Evolutionary conservation across 2,329 filamentous ascomycete species (phyloP).

Genomic region (Gremmenia infestans): DNA sequence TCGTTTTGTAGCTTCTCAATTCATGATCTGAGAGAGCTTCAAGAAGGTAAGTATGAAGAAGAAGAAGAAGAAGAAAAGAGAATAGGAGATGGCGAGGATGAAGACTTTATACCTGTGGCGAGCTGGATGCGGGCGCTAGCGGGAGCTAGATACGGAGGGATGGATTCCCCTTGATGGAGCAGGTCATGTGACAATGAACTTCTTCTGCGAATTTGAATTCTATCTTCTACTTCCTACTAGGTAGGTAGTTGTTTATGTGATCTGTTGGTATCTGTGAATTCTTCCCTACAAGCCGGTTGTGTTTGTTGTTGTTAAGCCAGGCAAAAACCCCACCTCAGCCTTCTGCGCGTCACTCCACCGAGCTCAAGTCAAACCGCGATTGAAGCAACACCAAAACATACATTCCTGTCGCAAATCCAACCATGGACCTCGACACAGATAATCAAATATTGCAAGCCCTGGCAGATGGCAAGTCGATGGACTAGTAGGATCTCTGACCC

Average conservation of each 20-base stretch:
- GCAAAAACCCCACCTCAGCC: background rate
- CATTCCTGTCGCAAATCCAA: constrained; percentile 26
- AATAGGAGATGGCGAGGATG: too few species aligned
- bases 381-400: constrained; percentile 6
- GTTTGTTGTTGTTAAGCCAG: too few species aligned
- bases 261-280: too few species aligned
- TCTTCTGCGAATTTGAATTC: too few species aligned
- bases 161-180: too few species aligned
- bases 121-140: too few species aligned
- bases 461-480: constrained; percentile 48
- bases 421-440: constrained; percentile 53
- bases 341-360: background rate
- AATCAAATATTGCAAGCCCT: constrained; percentile 37
- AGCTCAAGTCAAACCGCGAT: background rate
- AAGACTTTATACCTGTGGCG: too few species aligned
- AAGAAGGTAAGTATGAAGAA: constrained; percentile 18
- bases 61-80: constrained; percentile 5
- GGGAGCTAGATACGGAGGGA: too few species aligned
- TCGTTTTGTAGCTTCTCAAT: background rate
- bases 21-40: background rate
- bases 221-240: too few species aligned
- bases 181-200: too few species aligned
- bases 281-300: too few species aligned
- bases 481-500: constrained; percentile 43
- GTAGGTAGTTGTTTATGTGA: too few species aligned